Conservation (phyloP, 371 early-diverging fungal species). For the Lichtheimia hyalospora region DNA sequence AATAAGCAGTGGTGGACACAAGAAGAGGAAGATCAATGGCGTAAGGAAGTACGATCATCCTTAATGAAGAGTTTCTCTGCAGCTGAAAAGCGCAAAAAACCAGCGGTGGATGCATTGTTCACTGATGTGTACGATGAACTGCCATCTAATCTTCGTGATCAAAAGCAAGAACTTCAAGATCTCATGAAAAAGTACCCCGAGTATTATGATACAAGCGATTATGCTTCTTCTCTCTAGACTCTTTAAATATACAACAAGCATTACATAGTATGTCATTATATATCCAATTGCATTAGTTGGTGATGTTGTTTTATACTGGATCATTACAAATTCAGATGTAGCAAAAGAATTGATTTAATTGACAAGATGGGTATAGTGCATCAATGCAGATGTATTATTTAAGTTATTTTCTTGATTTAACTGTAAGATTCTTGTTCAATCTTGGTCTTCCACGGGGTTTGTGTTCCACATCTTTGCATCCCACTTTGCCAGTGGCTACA, state of each 20-base stretch:
- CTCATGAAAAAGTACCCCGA: slow-evolving; percentile 87
- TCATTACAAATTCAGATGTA: no score
- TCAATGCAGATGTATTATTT: no score
- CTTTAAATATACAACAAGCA: no score
- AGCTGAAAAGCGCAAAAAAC: slow-evolving; percentile 91
- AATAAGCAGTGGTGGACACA: slow-evolving; percentile 84
- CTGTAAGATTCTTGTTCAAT: slow-evolving; percentile 21
- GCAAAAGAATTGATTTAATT: no score
- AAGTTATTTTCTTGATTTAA: no score
- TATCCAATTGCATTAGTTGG: no score
- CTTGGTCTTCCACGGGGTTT: slow-evolving; percentile 47
- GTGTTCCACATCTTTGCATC: slow-evolving; percentile 50
- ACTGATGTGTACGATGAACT: slow-evolving; percentile 92
- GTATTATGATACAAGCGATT: slow-evolving; percentile 70
- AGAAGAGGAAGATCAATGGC: slow-evolving; percentile 69
- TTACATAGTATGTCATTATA: no score
- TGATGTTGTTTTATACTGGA: no score
- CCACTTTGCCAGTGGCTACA: slow-evolving; percentile 43
- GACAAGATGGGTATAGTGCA: no score
- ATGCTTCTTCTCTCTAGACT: slow-evolving; percentile 9
- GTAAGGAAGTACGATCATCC: slow-evolving; percentile 64
- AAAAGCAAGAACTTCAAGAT: slow-evolving; percentile 76
- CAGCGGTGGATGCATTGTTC: slow-evolving; percentile 80
- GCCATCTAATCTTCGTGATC: slow-evolving; percentile 75
- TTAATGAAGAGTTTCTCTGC: slow-evolving; percentile 79